Evolutionary conservation across 1,139 yeast species (phyloP).

Genomic region (Lodderomyces theae): DNA sequence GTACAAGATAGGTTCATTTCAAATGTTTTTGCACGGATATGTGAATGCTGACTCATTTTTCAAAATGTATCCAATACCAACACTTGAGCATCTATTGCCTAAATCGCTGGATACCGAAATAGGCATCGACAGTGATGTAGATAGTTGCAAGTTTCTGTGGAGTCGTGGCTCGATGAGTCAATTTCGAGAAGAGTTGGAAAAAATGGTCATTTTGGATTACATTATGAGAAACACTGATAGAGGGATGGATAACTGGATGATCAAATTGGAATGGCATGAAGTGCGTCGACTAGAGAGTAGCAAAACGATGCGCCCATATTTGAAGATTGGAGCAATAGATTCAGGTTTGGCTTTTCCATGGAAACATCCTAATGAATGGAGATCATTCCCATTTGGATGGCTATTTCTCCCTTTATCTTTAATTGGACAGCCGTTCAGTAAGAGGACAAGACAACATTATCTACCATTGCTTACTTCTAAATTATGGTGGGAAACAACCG

Average conservation of each 20-base stretch:
- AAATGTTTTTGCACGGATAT: slow-evolving; percentile 58
- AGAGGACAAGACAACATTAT: slow-evolving; percentile 54
- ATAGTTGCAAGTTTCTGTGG: slow-evolving; percentile 46
- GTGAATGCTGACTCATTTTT: slow-evolving; percentile 63
- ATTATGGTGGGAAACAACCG: slow-evolving; percentile 70
- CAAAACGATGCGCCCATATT: slow-evolving; percentile 28
- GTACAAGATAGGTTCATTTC: slow-evolving; percentile 65
- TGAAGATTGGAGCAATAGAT: slow-evolving; percentile 73
- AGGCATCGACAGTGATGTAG: slow-evolving; percentile 11
- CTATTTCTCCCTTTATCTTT: slow-evolving; percentile 60
- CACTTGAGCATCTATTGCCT: slow-evolving; percentile 20
- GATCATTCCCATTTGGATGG: slow-evolving; percentile 83
- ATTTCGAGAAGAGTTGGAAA: slow-evolving; percentile 63
- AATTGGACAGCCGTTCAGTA: slow-evolving; percentile 68
- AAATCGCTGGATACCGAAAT: slow-evolving; percentile 20
- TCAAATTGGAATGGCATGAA: slow-evolving; percentile 50
- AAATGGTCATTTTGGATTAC: slow-evolving; percentile 67
- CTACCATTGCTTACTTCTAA: slow-evolving; percentile 58
- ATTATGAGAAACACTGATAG: slow-evolving; percentile 75
- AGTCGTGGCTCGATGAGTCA: slow-evolving; percentile 47
- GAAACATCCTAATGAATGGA: slow-evolving; percentile 84
- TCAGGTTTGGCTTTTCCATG: slow-evolving; percentile 77
- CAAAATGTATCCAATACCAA: slow-evolving; percentile 56
- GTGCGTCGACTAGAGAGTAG: slow-evolving; percentile 10
- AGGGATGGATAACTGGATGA: slow-evolving; percentile 79